phyloP scores from a whole-genome alignment of 768 basidiomycete species.

The Chalciporus chontae region DNA sequence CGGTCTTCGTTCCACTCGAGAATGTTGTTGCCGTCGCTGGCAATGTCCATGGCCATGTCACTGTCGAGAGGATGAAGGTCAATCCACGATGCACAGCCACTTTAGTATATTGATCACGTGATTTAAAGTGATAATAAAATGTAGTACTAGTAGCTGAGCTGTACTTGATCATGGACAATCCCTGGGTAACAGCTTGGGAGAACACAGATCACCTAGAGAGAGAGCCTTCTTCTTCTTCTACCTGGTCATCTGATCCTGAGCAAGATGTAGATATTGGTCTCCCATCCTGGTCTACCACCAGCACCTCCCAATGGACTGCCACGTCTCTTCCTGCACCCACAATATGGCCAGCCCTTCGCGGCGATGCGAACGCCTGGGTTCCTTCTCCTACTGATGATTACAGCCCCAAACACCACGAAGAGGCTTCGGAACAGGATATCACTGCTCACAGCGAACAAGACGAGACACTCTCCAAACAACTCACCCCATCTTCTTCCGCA shows the following conservation, averaged over 20 bases:
- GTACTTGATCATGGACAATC: conserved; percentile 58
- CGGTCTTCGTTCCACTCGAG: conserved; percentile 72
- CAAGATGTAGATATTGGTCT: conserved; percentile 54
- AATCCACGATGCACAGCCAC: neutral
- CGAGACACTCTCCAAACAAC: neutral
- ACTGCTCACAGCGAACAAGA: neutral
- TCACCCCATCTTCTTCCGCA: neutral
- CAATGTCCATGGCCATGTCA: conserved; percentile 27
- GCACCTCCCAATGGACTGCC: conserved; percentile 45
- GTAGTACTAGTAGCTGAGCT: too few relatives aligned
- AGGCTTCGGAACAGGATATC: neutral
- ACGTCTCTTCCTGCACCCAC: conserved; percentile 38
- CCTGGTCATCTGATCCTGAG: conserved; percentile 17
- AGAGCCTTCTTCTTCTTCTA: neutral
- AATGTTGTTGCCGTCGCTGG: conserved; percentile 33
- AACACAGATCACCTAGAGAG: conserved; percentile 38
- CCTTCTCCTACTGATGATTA: conserved; percentile 13
- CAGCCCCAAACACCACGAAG: conserved; percentile 2
- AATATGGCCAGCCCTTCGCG: conserved; percentile 37
- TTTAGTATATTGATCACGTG: neutral
- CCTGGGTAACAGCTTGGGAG: conserved; percentile 72
- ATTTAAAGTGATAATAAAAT: neutral
- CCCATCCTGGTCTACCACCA: conserved; percentile 54
- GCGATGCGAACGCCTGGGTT: conserved; percentile 1
- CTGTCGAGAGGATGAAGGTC: neutral